A percentile compares a stretch with the other conserved stretches of the same genome.
phyloP scores from a whole-genome alignment of 345 rosid species.

The Turnera subulata region DNA sequence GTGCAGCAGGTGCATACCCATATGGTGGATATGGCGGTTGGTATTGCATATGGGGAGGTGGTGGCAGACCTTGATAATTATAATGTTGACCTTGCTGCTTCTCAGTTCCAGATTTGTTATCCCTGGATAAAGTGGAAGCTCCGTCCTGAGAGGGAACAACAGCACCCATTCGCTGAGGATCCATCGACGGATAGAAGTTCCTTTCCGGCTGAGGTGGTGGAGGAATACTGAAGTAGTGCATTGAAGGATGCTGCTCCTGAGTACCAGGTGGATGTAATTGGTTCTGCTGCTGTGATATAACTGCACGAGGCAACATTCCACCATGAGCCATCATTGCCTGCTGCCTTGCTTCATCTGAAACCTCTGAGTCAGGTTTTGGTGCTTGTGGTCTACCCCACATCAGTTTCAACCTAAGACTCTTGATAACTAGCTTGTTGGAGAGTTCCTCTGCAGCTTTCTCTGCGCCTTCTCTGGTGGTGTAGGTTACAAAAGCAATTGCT shows the following conservation, averaged over 20 bases:
- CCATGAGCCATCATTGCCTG: constrained; percentile 58
- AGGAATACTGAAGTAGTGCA: constrained; percentile 71
- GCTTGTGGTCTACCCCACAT: constrained; percentile 95
- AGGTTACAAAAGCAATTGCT: constrained; percentile 93
- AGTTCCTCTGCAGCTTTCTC: constrained; percentile 95
- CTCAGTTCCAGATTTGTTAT: constrained; percentile 44
- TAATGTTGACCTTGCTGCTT: constrained; percentile 52
- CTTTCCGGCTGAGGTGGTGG: constrained; percentile 67
- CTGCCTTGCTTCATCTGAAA: constrained; percentile 63
- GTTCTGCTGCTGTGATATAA: constrained; percentile 85
- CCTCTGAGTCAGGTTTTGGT: constrained; percentile 68
- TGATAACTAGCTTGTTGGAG: constrained; percentile 75
- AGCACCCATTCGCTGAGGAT: constrained; percentile 98
- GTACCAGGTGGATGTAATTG: constrained; percentile 41
- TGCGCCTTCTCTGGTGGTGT: constrained; percentile 96
- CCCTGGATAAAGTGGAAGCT: constrained; percentile 37
- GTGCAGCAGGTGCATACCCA: constrained; percentile 57
- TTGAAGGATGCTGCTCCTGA: constrained; percentile 53
- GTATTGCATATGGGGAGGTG: constrained; percentile 35
- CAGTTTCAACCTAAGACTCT: constrained; percentile 84
- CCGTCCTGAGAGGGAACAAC: constrained; percentile 69
- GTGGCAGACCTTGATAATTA: constrained; percentile 46
- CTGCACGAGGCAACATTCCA: constrained; percentile 83
- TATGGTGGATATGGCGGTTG: constrained; percentile 56
- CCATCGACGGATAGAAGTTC: constrained; percentile 88